Base-by-base conservation (phyloP, 2,329 filamentous ascomycete genomes). In the Leptographium radiaticola region DNA sequence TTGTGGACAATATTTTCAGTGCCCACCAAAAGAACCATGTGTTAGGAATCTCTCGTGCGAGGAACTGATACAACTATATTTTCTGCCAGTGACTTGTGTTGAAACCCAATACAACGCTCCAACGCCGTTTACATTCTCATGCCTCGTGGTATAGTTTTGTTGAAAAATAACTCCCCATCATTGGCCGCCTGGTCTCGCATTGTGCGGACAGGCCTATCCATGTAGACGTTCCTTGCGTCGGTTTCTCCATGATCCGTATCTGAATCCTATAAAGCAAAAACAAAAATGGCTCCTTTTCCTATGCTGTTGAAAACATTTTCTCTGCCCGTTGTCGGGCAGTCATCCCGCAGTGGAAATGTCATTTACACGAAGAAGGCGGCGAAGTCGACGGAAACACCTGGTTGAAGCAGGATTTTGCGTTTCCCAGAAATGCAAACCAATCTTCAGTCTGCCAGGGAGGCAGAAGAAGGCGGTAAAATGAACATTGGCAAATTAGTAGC, bases 401-500 rank as follows among this genome's bases (percentile, higher is more conserved):
- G 55, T 57, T 57, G 53, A 59, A 51, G 53, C 43, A 52, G 36
- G 39, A 40, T 15, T 34, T 42, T 8, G 10, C 20, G 9, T 31
- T 12, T 30, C 13, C 25, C 25, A 5, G 25, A 25, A 25, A 25
- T 25, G 25, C 25, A 25, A 25, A 25, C 25, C 25, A 5, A 25
- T 25, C 25, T 25, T 25, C 25, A 5, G 25, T 25, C 25, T 5
- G 25, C 25, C 25, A 25, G 2, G 25, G 25, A 25, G 48, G 48
- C 25, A 2, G 49, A 43, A n/a, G 15, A 30, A 8, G 11, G 20
- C 4, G 39, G 7, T 30, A 10, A 18, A 25, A 9, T 4, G 40
- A 43, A 4, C 13, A 31, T 42, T 16, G 33, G 53, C 43, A 36
- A 53, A 57, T 79, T 85, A 86, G 75, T 86, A 86, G 69, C 83